These are phyloP conservation scores for Penicillium crystallinum DNA, from an alignment of 495 filamentous ascomycete genomes.

Conservation along the genomic window DNA sequence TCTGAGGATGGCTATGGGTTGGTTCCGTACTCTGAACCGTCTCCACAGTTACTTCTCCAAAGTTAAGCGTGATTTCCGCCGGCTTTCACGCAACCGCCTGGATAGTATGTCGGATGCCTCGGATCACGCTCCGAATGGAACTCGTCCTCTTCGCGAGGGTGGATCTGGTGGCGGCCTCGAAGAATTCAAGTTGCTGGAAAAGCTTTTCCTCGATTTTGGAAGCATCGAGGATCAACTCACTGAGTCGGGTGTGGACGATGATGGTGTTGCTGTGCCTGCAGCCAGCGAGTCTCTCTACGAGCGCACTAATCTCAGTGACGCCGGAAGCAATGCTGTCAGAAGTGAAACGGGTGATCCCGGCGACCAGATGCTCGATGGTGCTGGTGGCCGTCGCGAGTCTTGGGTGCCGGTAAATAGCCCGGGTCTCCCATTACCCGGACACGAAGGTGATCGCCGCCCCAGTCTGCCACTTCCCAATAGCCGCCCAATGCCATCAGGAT, in stretches of 20 bases:
- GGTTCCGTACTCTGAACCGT: constrained; percentile 61
- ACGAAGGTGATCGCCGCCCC: constrained; percentile 40
- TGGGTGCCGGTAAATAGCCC: constrained; percentile 45
- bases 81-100: constrained; percentile 39
- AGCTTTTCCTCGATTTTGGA: constrained; percentile 54
- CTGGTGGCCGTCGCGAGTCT: constrained; percentile 38
- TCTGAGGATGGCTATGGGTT: constrained; percentile 66
- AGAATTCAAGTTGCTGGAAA: constrained; percentile 62
- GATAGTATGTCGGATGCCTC: constrained; percentile 29
- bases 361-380: constrained; percentile 31
- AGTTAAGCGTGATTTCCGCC: constrained; percentile 57
- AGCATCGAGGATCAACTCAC: constrained; percentile 44
- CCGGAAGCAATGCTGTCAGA: constrained; percentile 38
- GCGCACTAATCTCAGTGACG: constrained; percentile 36
- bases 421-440: constrained; percentile 30
- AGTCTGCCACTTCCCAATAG: constrained; percentile 40
- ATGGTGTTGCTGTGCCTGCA: constrained; percentile 22
- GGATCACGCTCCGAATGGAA: constrained; percentile 37
- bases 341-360: constrained; percentile 37
- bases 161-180: constrained; percentile 61
- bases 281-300: constrained; percentile 22
- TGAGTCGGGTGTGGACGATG: constrained; percentile 29
- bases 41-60: constrained; percentile 63
- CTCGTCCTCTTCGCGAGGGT: constrained; percentile 44
- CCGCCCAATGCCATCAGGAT: constrained; percentile 35